Conservation (phyloP, 768 basidiomycete species). For the Suillus sp. region DNA sequence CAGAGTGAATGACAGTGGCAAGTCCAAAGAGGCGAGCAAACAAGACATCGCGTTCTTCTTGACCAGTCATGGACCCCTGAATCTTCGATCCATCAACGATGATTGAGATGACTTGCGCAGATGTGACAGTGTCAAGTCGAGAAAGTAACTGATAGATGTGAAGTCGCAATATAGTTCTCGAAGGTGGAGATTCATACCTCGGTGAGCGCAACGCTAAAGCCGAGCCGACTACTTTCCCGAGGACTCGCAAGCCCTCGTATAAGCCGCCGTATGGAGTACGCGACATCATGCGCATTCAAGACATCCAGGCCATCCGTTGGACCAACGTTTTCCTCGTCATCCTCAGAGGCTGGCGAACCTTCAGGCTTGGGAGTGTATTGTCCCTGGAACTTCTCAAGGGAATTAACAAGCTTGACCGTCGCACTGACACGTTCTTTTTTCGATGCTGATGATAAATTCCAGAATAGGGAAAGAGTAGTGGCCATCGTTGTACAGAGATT, state of each 20-base stretch:
- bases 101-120: slow-evolving; percentile 74
- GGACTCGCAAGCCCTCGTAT: slow-evolving; percentile 89
- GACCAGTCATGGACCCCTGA: slow-evolving; percentile 78
- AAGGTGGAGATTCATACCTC: slow-evolving; percentile 59
- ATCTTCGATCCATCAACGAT: slow-evolving; percentile 71
- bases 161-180: not conserved
- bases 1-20: slow-evolving; percentile 82
- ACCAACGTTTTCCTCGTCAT: slow-evolving; percentile 45
- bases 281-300: slow-evolving; percentile 86
- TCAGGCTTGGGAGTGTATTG: slow-evolving; percentile 47
- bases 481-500: slow-evolving; percentile 49
- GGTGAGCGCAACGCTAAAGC: slow-evolving; percentile 94
- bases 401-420: slow-evolving; percentile 77
- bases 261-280: slow-evolving; percentile 87
- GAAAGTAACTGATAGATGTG: slow-evolving; percentile 63
- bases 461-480: slow-evolving; percentile 91
- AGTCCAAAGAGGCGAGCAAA: slow-evolving; percentile 94
- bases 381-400: slow-evolving; percentile 85
- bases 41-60: slow-evolving; percentile 90
- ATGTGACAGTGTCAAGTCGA: slow-evolving; percentile 74
- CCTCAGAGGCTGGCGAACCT: slow-evolving; percentile 35
- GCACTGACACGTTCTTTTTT: slow-evolving; percentile 83
- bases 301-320: slow-evolving; percentile 56
- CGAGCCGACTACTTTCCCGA: slow-evolving; percentile 89
- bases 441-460: slow-evolving; percentile 83